Percentiles rank a stretch among this genome's conserved stretches.
phyloP scores from a whole-genome alignment of 768 basidiomycete genomes.

The Solioccasus polychromus region DNA sequence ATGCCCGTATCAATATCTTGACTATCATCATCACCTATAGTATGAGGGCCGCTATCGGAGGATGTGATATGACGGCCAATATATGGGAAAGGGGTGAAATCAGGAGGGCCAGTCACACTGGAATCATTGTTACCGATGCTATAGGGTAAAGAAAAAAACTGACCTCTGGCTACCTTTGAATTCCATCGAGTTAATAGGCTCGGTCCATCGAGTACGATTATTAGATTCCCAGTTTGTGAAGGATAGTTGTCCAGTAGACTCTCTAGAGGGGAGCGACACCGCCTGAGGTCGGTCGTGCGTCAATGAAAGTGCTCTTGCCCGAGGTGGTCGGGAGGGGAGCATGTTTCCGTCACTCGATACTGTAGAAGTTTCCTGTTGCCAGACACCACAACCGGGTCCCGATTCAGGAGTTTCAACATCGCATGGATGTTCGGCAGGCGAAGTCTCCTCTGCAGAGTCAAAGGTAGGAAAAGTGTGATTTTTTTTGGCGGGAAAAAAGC shows the following conservation, averaged over 20 bases:
- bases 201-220: constrained; percentile 21
- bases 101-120: constrained; percentile 14
- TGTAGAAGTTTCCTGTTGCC: constrained; percentile 11
- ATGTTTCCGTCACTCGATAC: constrained; percentile 1
- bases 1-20: constrained; percentile 39
- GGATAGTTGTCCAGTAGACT: constrained; percentile 29
- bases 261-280: constrained; percentile 20
- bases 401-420: neutral
- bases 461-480: constrained; percentile 14
- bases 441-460: neutral
- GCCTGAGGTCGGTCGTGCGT: constrained; percentile 24
- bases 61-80: constrained; percentile 11
- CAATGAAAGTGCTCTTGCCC: constrained; percentile 31
- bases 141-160: neutral
- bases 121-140: constrained; percentile 5
- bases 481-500: constrained; percentile 19
- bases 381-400: constrained; percentile 5
- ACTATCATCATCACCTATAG: constrained; percentile 20
- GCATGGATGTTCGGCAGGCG: neutral
- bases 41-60: constrained; percentile 16
- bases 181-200: constrained; percentile 13
- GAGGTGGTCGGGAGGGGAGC: constrained; percentile 11
- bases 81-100: constrained; percentile 11
- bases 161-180: constrained; percentile 15
- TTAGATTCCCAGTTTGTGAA: constrained; percentile 26